A percentile compares a stretch with the other conserved stretches of the same genome.
phyloP scores from a whole-genome alignment of 1,284 basidiomycete genomes.

The Ceratobasidium sp. region DNA sequence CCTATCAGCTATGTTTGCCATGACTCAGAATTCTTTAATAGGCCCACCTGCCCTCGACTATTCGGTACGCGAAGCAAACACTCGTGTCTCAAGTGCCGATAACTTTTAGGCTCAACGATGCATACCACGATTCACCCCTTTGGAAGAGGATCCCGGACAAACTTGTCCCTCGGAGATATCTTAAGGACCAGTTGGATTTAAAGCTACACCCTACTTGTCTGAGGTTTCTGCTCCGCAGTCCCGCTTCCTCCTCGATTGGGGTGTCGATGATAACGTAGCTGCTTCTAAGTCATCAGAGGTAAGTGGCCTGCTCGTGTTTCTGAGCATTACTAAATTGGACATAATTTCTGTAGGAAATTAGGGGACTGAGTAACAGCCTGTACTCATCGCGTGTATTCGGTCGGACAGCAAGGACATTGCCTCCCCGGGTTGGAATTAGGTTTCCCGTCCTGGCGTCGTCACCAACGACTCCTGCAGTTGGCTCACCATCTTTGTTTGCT shows the following conservation, averaged over 20 bases:
- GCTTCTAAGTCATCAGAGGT: too few relatives aligned
- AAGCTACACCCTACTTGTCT: not conserved
- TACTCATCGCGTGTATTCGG: too few relatives aligned
- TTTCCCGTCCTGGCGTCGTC: too few relatives aligned
- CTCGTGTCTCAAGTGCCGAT: not conserved
- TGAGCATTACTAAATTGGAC: too few relatives aligned
- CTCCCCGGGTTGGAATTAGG: too few relatives aligned
- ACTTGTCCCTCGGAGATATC: not conserved
- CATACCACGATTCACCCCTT: slow-evolving; percentile 3
- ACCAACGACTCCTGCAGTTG: too few relatives aligned
- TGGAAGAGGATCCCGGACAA: slow-evolving; percentile 28
- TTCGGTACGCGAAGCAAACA: not conserved
- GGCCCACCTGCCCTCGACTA: slow-evolving; percentile 9
- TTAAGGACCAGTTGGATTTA: not conserved
- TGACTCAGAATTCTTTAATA: not conserved
- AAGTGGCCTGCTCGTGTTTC: too few relatives aligned
- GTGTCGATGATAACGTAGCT: not conserved
- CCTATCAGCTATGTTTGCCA: not conserved
- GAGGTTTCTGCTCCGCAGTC: not conserved
- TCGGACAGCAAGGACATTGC: too few relatives aligned
- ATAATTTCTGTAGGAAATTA: too few relatives aligned
- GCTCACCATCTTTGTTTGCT: too few relatives aligned
- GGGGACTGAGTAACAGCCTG: too few relatives aligned
- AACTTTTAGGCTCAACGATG: not conserved
- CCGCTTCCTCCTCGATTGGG: not conserved